Evolutionary conservation across 352 stramenopile genomes (phyloP), one percentile per base, ranked within the genome.

Genomic region (Aphanomyces invadans): DNA sequence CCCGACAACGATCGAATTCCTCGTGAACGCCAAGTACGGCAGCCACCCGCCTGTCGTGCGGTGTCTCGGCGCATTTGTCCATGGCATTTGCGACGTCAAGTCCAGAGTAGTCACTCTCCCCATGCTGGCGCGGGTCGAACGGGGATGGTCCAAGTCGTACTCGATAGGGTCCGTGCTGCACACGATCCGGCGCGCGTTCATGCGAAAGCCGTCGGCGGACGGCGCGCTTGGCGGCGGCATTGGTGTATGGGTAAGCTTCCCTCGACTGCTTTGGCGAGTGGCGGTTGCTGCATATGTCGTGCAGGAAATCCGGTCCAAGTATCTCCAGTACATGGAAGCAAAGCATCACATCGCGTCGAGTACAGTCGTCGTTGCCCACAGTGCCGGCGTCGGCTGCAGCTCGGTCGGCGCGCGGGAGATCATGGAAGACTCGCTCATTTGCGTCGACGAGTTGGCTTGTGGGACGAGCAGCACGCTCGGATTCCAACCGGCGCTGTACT

Each of bases 91-190:
- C 15, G 31, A 65, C 25, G n/a, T 39, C n/a, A 55, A 52, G 36
- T 36, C 33, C 17, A 33, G 59, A 15, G 28, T 52, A 15, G 42
- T 65, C 4, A 55, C 26, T 25, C 19, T 65, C 10, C n/a, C 33
- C 12, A 39, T 65, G 26, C 59, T 65, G 21, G 10, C 54, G 59
- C 59, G 59, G 11, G 39, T 28, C 10, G 59, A 65, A 23, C n/a
- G 29, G 3, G 59, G 59, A 9, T 65, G 59, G 59, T 53, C 31
- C 59, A 65, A 55, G 38, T 65, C 59, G 59, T 65, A 65, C 2
- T 32, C 59, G 46, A 48, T 65, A 25, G 21, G 11, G 28, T 32
- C 59, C 1, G 38, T 65, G 7, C 59, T 65, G 7, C 36, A 65
- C 29, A 38, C 59, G 25, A 32, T 57, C 23, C 49, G 49, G 25